These are phyloP conservation scores for Babesia gibsoni DNA, from an alignment of 169 alveolate species.

Conservation along the genomic window DNA sequence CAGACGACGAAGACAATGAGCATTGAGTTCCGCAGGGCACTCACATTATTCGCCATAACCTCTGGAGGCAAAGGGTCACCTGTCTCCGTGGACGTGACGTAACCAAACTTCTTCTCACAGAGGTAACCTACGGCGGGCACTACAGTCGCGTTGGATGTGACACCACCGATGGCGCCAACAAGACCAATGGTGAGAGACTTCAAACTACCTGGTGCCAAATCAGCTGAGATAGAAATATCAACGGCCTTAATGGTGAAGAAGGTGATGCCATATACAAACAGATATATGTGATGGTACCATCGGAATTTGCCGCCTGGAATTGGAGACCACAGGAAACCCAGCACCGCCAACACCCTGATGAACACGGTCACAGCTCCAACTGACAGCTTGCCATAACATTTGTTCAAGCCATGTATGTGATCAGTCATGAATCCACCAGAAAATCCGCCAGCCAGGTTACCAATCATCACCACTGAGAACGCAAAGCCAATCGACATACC, in stretches of 20 bases:
- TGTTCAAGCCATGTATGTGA: constrained; percentile 71
- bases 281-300: constrained; percentile 46
- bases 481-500: constrained; percentile 82
- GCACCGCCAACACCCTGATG: constrained; percentile 67
- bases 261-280: constrained; percentile 81
- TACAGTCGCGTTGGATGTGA: constrained; percentile 81
- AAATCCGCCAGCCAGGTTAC: constrained; percentile 86
- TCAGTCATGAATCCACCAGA: constrained; percentile 86
- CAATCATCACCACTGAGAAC: constrained; percentile 78
- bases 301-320: constrained; percentile 60
- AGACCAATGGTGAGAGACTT: constrained; percentile 84
- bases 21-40: constrained; percentile 18
- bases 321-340: constrained; percentile 66
- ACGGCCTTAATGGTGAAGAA: constrained; percentile 89
- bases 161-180: constrained; percentile 83
- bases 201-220: constrained; percentile 84
- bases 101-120: constrained; percentile 82
- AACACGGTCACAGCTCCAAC: constrained; percentile 77
- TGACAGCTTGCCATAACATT: constrained; percentile 83
- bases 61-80: not conserved
- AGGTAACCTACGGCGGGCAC: constrained; percentile 85
- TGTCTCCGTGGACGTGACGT: not conserved
- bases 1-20: not conserved
- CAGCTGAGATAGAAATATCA: constrained; percentile 85
- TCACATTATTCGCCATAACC: not conserved